Evolutionary conservation across 2,329 filamentous ascomycete species (phyloP), one percentile per base, ranked within the genome.

Genomic region (Penicillium fuscoglaucum): DNA sequence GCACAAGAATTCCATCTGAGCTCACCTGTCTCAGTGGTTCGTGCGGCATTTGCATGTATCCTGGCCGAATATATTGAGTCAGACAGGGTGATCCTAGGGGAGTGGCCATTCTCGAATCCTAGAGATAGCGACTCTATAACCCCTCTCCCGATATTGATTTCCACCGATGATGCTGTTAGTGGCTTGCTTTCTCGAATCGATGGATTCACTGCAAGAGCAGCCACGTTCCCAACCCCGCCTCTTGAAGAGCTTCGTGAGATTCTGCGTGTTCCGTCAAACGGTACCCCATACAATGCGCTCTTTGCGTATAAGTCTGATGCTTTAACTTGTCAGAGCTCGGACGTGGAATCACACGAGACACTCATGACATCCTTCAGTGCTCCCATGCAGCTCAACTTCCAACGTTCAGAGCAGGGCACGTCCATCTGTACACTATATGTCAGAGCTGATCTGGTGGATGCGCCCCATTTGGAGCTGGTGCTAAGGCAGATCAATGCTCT

Each of bases 1-100:
- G 33, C 44, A 6, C 44, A 48, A 12, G 9, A 55, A 6, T 12
- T 6, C 2, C 17, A 33, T 28, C n/a, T 55, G n/a, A 48, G 2
- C 26, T 55, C 52, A 19, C 29, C 19, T 2, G 5, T 55, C 9
- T 49, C 59, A 3, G 37, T 59, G 19, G 7, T 56, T 19, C 56
- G 47, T 40, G 56, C 46, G 3, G 52, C 59, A 19, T 61, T 61
- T 51, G 59, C 59, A 39, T 56, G 33, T 15, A 61, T 49, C n/a
- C n/a, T 59, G 5, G 29, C 56, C 10, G 56, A 61, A 40, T 61
- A 59, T 24, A 40, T 59, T 24, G 59, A 61, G 19, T 48, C 52
- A 7, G 59, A 61, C 8, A 46, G 28, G 15, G 26, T 60, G 6
- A 48, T 57, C 24, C 4, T 60, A 12, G 47, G 33, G 6, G 53